These are phyloP conservation scores for Calvatia gigantea DNA, from an alignment of 768 basidiomycete species.

Conservation along the genomic window DNA sequence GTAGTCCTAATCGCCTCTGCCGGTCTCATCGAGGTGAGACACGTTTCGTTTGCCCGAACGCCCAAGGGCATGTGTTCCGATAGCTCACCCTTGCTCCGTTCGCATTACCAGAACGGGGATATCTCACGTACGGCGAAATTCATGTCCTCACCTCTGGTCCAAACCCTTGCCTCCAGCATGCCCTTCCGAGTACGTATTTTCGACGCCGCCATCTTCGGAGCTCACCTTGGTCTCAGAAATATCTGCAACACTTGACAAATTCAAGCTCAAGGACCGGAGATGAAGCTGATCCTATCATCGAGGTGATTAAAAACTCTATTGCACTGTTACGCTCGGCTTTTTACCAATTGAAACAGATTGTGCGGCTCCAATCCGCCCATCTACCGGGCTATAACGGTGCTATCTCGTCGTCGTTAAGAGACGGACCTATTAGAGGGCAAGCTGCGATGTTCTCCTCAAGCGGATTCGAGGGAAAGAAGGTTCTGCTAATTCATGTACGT, in stretches of 20 bases:
- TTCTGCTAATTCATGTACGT: conserved; percentile 65
- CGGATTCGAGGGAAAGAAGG: conserved; percentile 43
- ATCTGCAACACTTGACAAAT: conserved; percentile 49
- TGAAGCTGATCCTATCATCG: conserved; percentile 35
- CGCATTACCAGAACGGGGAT: conserved; percentile 45
- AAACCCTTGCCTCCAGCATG: conserved; percentile 57
- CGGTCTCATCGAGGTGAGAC: conserved; percentile 61
- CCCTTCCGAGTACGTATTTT: conserved; percentile 50
- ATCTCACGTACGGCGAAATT: conserved; percentile 73
- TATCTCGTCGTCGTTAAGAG: conserved; percentile 70
- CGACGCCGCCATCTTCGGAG: neutral
- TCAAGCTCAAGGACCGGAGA: conserved; percentile 17
- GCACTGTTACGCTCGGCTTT: neutral
- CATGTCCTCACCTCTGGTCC: conserved; percentile 76
- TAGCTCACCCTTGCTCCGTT: neutral
- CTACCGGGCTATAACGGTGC: conserved; percentile 73
- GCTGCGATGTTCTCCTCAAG: conserved; percentile 47
- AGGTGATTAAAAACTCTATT: conserved; percentile 23
- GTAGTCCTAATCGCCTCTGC: conserved; percentile 66
- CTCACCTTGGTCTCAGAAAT: conserved; percentile 32
- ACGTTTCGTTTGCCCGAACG: neutral
- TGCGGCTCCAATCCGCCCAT: conserved; percentile 75
- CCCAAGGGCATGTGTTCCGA: neutral
- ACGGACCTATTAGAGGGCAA: conserved; percentile 69
- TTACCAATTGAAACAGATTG: conserved; percentile 40